Conservation (phyloP, 2,329 filamentous ascomycete species). For the Ophiostoma triangulosporum region DNA sequence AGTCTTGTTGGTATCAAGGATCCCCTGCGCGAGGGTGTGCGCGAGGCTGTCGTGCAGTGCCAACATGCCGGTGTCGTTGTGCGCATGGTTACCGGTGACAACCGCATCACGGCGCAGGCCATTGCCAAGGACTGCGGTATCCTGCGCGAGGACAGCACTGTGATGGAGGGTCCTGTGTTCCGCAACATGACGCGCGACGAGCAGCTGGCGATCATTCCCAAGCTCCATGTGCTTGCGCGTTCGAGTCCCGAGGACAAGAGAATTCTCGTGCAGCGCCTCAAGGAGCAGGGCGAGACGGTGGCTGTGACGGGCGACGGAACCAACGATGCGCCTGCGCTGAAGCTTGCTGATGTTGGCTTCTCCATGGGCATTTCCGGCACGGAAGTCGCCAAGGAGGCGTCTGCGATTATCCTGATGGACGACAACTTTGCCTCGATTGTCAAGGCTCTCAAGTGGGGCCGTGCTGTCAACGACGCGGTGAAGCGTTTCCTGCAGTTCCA, state of each 20-base stretch:
- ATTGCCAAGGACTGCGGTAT: slow-evolving; percentile 73
- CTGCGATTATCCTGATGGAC: slow-evolving; percentile 76
- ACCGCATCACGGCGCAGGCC: slow-evolving; percentile 63
- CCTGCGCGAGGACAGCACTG: slow-evolving; percentile 49
- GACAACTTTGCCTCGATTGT: slow-evolving; percentile 82
- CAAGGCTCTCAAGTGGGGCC: slow-evolving; percentile 69
- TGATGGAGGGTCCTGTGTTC: slow-evolving; percentile 70
- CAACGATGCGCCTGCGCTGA: slow-evolving; percentile 70
- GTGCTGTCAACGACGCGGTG: slow-evolving; percentile 63
- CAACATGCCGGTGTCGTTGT: slow-evolving; percentile 66
- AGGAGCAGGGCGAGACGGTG: slow-evolving; percentile 62
- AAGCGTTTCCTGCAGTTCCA: slow-evolving; percentile 68
- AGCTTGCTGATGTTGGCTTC: slow-evolving; percentile 71
- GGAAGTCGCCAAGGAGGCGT: slow-evolving; percentile 74
- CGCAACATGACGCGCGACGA: slow-evolving; percentile 54
- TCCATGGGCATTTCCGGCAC: slow-evolving; percentile 78
- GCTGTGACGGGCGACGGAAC: slow-evolving; percentile 75
- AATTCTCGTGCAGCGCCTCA: slow-evolving; percentile 56
- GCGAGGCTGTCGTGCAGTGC: slow-evolving; percentile 57
- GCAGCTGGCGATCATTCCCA: slow-evolving; percentile 54
- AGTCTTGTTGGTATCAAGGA: slow-evolving; percentile 71
- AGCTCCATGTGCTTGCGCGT: slow-evolving; percentile 56
- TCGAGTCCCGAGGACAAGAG: slow-evolving; percentile 69
- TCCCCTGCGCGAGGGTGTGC: slow-evolving; percentile 62
- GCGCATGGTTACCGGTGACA: slow-evolving; percentile 78